Percentiles rank a stretch among this genome's conserved stretches.
Conservation (phyloP, 2,329 filamentous ascomycete species). For the Orbilia ellipsospora region DNA sequence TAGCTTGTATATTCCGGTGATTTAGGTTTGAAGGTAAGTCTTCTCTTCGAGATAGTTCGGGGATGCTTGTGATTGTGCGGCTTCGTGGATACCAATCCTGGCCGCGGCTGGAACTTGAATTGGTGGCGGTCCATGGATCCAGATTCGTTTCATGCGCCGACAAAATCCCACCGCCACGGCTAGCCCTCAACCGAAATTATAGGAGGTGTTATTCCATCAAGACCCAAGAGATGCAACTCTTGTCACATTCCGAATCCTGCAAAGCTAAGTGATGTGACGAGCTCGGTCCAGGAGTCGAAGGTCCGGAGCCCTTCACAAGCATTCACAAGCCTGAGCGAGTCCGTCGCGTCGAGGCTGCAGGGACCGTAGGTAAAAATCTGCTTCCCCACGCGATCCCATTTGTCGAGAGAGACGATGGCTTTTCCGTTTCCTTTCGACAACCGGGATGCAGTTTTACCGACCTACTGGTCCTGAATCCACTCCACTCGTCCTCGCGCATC, state of each 20-base stretch:
- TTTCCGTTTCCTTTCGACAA: not conserved
- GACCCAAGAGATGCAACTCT: not conserved
- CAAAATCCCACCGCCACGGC: not conserved
- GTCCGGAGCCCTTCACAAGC: conserved; percentile 24
- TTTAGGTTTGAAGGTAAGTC: no score
- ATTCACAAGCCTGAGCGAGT: conserved; percentile 11
- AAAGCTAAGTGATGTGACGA: conserved; percentile 17
- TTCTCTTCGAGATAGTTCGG: no score
- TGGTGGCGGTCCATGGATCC: no score
- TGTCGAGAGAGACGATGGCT: conserved; percentile 29
- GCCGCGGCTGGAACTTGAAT: no score
- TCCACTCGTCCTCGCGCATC: conserved; percentile 34
- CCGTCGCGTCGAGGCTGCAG: conserved; percentile 11
- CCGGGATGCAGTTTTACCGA: conserved; percentile 27
- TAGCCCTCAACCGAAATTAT: conserved; percentile 9
- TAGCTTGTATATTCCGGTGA: no score
- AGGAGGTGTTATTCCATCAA: not conserved
- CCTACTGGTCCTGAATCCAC: conserved; percentile 33
- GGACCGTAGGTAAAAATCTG: conserved; percentile 48
- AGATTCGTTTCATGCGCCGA: not conserved
- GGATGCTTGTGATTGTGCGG: no score
- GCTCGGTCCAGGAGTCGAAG: conserved; percentile 19
- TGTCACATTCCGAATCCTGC: conserved; percentile 21
- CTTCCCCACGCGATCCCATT: conserved; percentile 51
- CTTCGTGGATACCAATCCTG: no score